Evolutionary conservation across 805 yeast genomes (phyloP).

Genomic region (Brettanomyces bruxellensis): DNA sequence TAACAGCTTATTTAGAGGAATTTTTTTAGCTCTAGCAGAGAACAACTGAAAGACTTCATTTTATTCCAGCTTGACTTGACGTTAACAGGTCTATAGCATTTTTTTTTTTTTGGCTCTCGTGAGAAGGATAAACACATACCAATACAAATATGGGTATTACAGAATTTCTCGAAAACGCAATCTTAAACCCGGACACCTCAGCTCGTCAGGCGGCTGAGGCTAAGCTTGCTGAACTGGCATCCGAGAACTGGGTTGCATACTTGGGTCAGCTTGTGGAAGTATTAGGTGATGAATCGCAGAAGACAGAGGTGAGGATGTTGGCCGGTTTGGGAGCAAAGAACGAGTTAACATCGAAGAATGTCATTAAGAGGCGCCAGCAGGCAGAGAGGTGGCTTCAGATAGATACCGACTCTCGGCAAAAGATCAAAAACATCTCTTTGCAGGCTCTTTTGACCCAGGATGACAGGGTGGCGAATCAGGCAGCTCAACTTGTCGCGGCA

Average conservation of each 20-base stretch:
- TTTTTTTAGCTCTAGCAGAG: too few species aligned
- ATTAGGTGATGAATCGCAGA: slow-evolving; percentile 53
- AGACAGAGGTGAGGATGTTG: slow-evolving; percentile 79
- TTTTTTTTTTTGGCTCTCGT: too few species aligned
- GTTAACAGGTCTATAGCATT: too few species aligned
- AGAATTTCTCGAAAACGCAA: slow-evolving; percentile 68
- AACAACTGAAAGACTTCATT: too few species aligned
- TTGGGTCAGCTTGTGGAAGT: slow-evolving; percentile 62
- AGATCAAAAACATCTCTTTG: slow-evolving; percentile 60
- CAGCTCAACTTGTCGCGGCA: slow-evolving; percentile 93
- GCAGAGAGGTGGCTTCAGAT: slow-evolving; percentile 69
- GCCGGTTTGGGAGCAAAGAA: slow-evolving; percentile 87
- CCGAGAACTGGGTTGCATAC: slow-evolving; percentile 69
- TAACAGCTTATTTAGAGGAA: too few species aligned
- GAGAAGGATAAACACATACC: background rate
- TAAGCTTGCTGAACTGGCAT: slow-evolving; percentile 61
- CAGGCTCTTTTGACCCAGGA: slow-evolving; percentile 54
- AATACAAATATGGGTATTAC: slow-evolving; percentile 49
- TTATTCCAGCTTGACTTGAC: too few species aligned
- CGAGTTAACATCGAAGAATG: slow-evolving; percentile 76
- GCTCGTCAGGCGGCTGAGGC: slow-evolving; percentile 72
- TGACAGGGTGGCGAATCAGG: slow-evolving; percentile 75
- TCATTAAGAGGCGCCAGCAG: slow-evolving; percentile 44
- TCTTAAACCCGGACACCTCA: slow-evolving; percentile 56
- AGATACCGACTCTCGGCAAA: slow-evolving; percentile 43